phyloP scores from a whole-genome alignment of 2,329 filamentous ascomycete species.

The Pseudocercospora cruenta region DNA sequence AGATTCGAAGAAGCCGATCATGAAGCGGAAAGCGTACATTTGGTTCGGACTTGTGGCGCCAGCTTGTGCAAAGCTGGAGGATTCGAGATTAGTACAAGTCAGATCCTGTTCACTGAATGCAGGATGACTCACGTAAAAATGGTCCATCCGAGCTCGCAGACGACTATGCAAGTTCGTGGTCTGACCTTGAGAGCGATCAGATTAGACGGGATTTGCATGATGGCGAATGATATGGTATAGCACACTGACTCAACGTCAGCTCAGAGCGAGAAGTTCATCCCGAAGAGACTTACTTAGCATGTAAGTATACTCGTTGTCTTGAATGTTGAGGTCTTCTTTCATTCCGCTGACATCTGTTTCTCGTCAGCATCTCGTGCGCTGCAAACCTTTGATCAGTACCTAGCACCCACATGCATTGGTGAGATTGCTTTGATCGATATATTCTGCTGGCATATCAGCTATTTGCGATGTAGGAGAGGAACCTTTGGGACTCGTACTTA shows the following conservation, averaged over 20 bases:
- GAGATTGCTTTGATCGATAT: conserved; percentile 18
- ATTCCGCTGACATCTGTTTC: conserved; percentile 41
- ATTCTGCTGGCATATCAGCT: too few relatives aligned
- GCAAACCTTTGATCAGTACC: too few relatives aligned
- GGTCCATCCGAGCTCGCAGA: conserved; percentile 19
- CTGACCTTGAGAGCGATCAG: conserved; percentile 19
- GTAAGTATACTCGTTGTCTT: conserved; percentile 42
- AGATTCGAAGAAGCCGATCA: conserved; percentile 16
- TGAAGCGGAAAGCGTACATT: conserved; percentile 22
- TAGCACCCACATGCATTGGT: conserved; percentile 17
- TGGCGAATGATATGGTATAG: conserved; percentile 23
- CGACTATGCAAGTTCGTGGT: conserved; percentile 14
- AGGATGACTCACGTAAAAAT: conserved; percentile 14
- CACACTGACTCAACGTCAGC: conserved; percentile 12
- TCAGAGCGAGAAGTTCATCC: background rate
- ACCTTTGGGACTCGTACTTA: too few relatives aligned
- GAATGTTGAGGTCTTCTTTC: conserved; percentile 43
- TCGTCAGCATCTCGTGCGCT: background rate
- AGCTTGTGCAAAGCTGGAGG: conserved; percentile 17
- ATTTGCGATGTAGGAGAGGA: too few relatives aligned
- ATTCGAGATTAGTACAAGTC: background rate
- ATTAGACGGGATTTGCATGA: conserved; percentile 22
- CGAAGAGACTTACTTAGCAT: conserved; percentile 9
- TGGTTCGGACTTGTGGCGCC: conserved; percentile 18
- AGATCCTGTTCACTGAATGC: too few relatives aligned